Percentiles rank a stretch among this genome's conserved stretches.
These are phyloP conservation scores for Baeospora myosura DNA, from an alignment of 1,284 basidiomycete species.

Conservation along the genomic window DNA sequence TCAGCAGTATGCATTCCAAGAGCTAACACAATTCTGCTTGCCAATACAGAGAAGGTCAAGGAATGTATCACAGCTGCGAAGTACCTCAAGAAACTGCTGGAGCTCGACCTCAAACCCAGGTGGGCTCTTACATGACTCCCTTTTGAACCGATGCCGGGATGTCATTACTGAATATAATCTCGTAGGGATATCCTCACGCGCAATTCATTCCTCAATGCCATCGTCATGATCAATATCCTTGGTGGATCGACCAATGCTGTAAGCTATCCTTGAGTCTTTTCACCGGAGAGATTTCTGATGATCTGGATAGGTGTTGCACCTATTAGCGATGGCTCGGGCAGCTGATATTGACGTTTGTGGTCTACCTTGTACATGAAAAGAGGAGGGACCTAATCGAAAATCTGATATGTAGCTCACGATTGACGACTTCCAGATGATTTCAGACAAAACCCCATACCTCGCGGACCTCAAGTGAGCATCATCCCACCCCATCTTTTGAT, in stretches of 20 bases:
- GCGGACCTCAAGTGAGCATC: slow-evolving; percentile 75
- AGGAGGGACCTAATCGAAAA: no score
- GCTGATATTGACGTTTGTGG: slow-evolving; percentile 59
- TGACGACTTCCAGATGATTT: slow-evolving; percentile 89
- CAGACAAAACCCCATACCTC: slow-evolving; percentile 88
- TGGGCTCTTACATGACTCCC: slow-evolving; percentile 21
- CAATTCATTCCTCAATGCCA: slow-evolving; percentile 87
- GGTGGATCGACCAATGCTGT: slow-evolving; percentile 93
- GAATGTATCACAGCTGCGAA: slow-evolving; percentile 82
- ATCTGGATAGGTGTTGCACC: slow-evolving; percentile 67
- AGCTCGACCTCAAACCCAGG: slow-evolving; percentile 83
- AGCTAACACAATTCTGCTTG: not conserved
- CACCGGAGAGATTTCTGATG: not conserved
- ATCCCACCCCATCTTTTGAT: not conserved
- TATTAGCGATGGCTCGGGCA: slow-evolving; percentile 90
- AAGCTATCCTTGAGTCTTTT: slow-evolving; percentile 17
- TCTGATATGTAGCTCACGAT: slow-evolving; percentile 75
- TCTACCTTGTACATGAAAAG: no score
- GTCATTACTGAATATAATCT: slow-evolving; percentile 1
- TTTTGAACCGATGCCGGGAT: no score
- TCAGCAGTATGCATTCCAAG: not conserved
- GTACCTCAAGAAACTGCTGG: slow-evolving; percentile 78
- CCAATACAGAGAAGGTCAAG: slow-evolving; percentile 64
- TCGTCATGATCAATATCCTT: slow-evolving; percentile 76
- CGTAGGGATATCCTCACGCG: slow-evolving; percentile 83